A percentile compares a stretch with the other conserved stretches of the same genome.
These are phyloP conservation scores for Closterium sp. DNA, from an alignment of 139 green algal genomes.

Conservation along the genomic window DNA sequence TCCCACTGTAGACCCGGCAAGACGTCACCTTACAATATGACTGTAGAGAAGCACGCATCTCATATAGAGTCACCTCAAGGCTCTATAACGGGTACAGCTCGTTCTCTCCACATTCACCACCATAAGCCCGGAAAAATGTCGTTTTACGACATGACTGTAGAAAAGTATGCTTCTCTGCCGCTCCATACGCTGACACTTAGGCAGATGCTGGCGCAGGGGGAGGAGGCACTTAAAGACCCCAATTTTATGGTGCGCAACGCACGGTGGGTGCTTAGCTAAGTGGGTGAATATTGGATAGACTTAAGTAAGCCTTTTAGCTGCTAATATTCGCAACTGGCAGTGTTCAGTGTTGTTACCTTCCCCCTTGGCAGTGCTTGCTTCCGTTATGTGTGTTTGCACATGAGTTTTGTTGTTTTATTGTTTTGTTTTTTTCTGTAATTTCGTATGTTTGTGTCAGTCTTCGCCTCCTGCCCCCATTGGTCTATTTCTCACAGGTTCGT, in stretches of 20 bases:
- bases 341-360: not conserved
- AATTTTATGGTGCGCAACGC: not conserved
- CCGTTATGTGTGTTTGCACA: too few species aligned
- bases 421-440: too few species aligned
- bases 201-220: conserved; percentile 74
- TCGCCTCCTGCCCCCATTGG: too few species aligned
- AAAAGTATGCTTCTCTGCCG: conserved; percentile 22
- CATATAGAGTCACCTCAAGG: not conserved
- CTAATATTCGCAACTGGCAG: not conserved
- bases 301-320: not conserved
- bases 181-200: conserved; percentile 7
- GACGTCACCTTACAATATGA: not conserved
- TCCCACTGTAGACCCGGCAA: not conserved
- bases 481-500: conserved; percentile 24
- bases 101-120: not conserved
- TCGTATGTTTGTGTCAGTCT: too few species aligned
- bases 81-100: not conserved
- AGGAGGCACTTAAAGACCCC: not conserved
- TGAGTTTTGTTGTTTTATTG: too few species aligned
- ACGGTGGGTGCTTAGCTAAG: not conserved
- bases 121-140: not conserved
- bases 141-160: conserved; percentile 48
- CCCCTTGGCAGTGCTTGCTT: too few species aligned
- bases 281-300: not conserved
- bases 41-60: not conserved